Evolutionary conservation across 164 flowering plant species (phyloP), one percentile per base, ranked within the genome.

Genomic region (Stephania yunnanensis): DNA sequence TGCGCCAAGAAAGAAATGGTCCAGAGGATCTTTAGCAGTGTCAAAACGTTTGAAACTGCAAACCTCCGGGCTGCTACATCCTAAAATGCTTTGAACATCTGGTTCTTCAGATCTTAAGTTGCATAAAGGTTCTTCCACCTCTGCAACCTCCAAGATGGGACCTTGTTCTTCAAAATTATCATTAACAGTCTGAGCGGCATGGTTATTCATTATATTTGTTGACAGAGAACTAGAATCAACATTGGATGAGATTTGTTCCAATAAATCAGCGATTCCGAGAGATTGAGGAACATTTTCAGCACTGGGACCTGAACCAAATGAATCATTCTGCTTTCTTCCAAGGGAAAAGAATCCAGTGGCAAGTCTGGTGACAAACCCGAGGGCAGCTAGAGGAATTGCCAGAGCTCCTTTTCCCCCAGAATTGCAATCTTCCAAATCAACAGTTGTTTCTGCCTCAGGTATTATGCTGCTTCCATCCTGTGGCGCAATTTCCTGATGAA

Each of bases 301-400:
- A 67, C 73, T 76, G 55, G 80, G 73, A 74, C 83, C 87, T 44
- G 77, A 74, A 73, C 42, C 42, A 42, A 52, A 31, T 46, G 80
- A 72, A 78, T 85, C 91, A 5, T 70, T 53, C 71, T 80, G 83
- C 74, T 82, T 92, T 70, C 83, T 82, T 74, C 91, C 90, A 19
- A 88, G 80, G 13, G 89, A 85, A 78, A 95, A 90, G 46, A 95
- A 85, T 76, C 93, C 98, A 76, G 82, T 72, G 10, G 98, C 98
- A 74, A 95, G 72, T 84, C 94, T 83, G 30, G 94, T 86, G 75
- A 93, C 87, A 81, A 89, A 92, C 50, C 87, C 94, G 71, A 95
- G 78, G 30, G 96, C 92, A 80, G 96, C 94, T 17, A 91, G 79
- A 30, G 98, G 90, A 75, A 93, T 79, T 44, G 97, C 85, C 5